These are phyloP conservation scores for Aschersonia sp. DNA, from an alignment of 2,329 filamentous ascomycete species.

Conservation along the genomic window DNA sequence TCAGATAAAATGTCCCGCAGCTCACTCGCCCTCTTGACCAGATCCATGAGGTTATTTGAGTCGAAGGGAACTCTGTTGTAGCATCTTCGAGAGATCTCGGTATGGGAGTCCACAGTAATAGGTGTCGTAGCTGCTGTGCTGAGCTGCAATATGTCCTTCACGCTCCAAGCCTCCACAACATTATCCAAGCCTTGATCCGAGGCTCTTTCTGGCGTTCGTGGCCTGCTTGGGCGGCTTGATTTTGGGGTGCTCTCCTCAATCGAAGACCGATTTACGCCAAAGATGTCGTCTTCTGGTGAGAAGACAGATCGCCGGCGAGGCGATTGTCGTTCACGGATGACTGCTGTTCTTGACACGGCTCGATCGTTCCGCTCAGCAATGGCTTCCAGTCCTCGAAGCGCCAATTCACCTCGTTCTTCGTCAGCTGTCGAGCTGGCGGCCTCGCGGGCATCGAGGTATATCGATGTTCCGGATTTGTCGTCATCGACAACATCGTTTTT, in stretches of 20 bases:
- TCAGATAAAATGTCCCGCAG: constrained; percentile 45
- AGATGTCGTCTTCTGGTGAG: constrained; percentile 51
- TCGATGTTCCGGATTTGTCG: constrained; percentile 20
- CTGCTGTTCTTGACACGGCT: constrained; percentile 32
- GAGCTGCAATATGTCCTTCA: constrained; percentile 47
- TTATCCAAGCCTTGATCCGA: constrained; percentile 20
- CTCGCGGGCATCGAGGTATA: constrained; percentile 25
- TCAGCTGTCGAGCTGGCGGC: constrained; percentile 29
- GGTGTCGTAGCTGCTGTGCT: constrained; percentile 24
- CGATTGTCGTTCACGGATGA: constrained; percentile 37
- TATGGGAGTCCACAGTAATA: constrained; percentile 14
- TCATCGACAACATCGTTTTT: constrained; percentile 27
- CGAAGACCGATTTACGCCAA: constrained; percentile 36
- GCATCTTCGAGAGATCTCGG: constrained; percentile 12
- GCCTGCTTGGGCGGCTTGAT: constrained; percentile 23
- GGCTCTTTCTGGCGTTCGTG: constrained; percentile 24
- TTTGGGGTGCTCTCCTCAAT: constrained; percentile 20
- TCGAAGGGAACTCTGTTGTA: constrained; percentile 44
- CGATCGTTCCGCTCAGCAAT: constrained; percentile 23
- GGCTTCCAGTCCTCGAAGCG: constrained; percentile 24
- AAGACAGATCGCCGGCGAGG: constrained; percentile 46
- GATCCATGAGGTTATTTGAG: constrained; percentile 51
- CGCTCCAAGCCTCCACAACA: constrained; percentile 39
- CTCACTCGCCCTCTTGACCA: constrained; percentile 47
- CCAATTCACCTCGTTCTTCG: constrained; percentile 22